Evolutionary conservation across 1,139 yeast genomes (phyloP).

Genomic region (Geotrichum siamense): DNA sequence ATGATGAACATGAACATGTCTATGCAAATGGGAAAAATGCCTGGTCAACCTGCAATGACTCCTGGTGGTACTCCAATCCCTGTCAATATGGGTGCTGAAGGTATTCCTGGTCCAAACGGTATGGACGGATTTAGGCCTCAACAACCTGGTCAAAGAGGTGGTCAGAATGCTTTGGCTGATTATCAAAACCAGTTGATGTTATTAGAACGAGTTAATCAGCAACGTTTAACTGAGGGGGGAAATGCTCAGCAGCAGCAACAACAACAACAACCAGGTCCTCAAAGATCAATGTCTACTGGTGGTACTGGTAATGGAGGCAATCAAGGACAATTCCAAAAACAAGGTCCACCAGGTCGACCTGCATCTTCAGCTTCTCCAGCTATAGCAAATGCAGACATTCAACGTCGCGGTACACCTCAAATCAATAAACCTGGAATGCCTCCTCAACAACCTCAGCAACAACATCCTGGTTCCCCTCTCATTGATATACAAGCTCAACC

Average conservation of each 20-base stretch:
- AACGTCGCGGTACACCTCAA: conserved; percentile 28
- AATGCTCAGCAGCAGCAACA: conserved; percentile 19
- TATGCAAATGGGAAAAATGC: conserved; percentile 8
- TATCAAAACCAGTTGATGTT: conserved; percentile 71
- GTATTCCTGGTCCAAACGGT: conserved; percentile 5
- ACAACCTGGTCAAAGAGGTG: conserved; percentile 19
- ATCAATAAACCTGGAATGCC: conserved; percentile 30
- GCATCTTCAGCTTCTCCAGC: conserved; percentile 22
- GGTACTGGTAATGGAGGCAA: conserved; percentile 9
- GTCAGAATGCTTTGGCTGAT: conserved; percentile 48
- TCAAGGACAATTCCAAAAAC: conserved; percentile 17
- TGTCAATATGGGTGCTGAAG: conserved; percentile 1
- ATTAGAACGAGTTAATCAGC: conserved; percentile 64
- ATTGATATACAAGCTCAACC: conserved; percentile 7
- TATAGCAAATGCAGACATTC: conserved; percentile 19
- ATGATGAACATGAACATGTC: conserved; percentile 9
- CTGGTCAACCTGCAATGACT: conserved; percentile 11
- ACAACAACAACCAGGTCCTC: conserved; percentile 16
- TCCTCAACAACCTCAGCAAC: conserved; percentile 16
- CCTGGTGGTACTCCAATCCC: conserved; percentile 15
- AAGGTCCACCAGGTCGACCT: conserved; percentile 16
- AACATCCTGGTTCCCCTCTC: conserved; percentile 7
- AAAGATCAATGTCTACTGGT: conserved; percentile 16
- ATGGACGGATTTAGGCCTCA: conserved; percentile 16
- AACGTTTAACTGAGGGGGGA: conserved; percentile 40